phyloP scores from a whole-genome alignment of 2,329 filamentous ascomycete genomes.

The Mariannaea elegans region DNA sequence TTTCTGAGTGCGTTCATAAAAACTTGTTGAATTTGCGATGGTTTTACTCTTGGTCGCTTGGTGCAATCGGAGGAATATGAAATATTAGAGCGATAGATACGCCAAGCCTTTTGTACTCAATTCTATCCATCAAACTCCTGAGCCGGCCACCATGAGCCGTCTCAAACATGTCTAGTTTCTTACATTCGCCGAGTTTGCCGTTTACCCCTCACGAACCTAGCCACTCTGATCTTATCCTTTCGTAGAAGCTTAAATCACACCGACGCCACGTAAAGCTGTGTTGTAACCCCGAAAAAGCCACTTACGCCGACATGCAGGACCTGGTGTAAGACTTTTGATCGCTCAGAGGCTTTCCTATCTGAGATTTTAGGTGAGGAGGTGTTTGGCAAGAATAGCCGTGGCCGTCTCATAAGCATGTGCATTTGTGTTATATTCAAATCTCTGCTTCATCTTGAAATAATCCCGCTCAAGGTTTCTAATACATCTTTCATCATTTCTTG shows the following conservation, averaged over 20 bases:
- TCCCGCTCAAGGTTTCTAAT: slow-evolving; percentile 40
- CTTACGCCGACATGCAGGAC: slow-evolving; percentile 20
- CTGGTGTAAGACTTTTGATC: background rate
- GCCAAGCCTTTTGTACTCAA: background rate
- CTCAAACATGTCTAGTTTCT: background rate
- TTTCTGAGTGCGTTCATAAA: slow-evolving; percentile 1
- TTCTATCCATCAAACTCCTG: background rate
- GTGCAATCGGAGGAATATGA: too few species aligned
- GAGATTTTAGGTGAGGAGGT: background rate
- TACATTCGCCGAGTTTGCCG: slow-evolving; percentile 2
- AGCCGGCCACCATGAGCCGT: background rate
- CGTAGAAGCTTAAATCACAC: slow-evolving; percentile 22
- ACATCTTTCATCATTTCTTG: slow-evolving; percentile 58
- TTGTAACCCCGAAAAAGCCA: slow-evolving; percentile 30
- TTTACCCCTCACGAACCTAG: slow-evolving; percentile 35
- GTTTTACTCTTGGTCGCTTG: background rate
- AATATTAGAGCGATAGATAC: background rate
- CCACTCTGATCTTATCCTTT: slow-evolving; percentile 13
- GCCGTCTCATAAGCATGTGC: too few species aligned
- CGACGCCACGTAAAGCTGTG: slow-evolving; percentile 30
- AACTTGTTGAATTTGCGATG: background rate
- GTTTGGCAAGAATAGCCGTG: too few species aligned
- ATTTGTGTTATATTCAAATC: too few species aligned
- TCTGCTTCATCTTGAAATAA: slow-evolving; percentile 19
- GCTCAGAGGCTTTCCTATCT: background rate